Percentiles rank a stretch among this genome's conserved stretches.
Conservation (phyloP, 495 filamentous ascomycete species). For the Penicillium crystallinum region DNA sequence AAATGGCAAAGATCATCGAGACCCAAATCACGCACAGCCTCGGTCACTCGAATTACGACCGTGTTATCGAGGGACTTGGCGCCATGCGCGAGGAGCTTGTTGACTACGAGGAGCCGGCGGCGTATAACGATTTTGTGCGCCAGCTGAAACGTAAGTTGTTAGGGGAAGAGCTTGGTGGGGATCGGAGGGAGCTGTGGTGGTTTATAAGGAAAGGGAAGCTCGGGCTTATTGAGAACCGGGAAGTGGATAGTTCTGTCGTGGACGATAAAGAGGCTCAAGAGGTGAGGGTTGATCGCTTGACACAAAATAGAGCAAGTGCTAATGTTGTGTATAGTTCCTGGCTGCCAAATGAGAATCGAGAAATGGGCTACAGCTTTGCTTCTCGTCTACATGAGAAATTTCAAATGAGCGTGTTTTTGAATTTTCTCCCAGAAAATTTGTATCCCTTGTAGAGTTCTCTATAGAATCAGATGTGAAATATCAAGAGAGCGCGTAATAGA, state of each 20-base stretch:
- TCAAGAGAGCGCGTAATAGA: too few species aligned
- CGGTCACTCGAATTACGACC: conserved; percentile 67
- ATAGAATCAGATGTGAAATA: too few species aligned
- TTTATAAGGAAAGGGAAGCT: conserved; percentile 59
- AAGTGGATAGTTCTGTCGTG: conserved; percentile 57
- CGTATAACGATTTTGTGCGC: conserved; percentile 73
- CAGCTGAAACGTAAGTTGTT: conserved; percentile 69
- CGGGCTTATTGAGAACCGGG: conserved; percentile 64
- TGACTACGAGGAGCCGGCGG: conserved; percentile 64
- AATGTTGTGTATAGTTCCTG: conserved; percentile 24
- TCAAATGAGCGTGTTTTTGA: too few species aligned
- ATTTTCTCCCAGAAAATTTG: too few species aligned
- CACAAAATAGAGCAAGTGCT: conserved; percentile 1
- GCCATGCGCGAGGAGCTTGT: conserved; percentile 75
- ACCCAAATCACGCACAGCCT: conserved; percentile 65
- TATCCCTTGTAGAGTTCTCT: too few species aligned
- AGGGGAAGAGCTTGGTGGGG: conserved; percentile 68
- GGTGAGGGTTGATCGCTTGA: conserved; percentile 30
- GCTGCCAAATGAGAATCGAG: conserved; percentile 18
- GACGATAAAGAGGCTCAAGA: conserved; percentile 62
- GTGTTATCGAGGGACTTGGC: conserved; percentile 68
- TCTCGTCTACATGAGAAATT: too few species aligned
- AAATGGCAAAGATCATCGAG: conserved; percentile 69
- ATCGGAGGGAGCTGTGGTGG: conserved; percentile 81
- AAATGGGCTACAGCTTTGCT: neutral